A percentile compares a stretch with the other conserved stretches of the same genome.
These are phyloP conservation scores for Quercus rubra DNA, from an alignment of 306 rosid genomes.

Conservation along the genomic window DNA sequence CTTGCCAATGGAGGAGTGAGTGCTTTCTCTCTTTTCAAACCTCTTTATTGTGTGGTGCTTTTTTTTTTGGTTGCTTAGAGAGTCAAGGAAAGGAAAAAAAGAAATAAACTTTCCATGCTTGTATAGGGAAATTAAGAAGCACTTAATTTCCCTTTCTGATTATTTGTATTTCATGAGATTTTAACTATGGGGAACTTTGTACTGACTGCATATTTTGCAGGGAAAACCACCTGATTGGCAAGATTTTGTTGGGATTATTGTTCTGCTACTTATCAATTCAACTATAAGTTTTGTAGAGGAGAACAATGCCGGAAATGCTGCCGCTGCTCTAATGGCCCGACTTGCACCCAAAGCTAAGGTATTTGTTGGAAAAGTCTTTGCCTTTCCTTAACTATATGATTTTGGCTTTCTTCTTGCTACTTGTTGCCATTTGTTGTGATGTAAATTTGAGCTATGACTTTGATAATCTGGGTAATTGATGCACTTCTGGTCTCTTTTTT, in stretches of 20 bases:
- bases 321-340: constrained; percentile 83
- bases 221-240: constrained; percentile 88
- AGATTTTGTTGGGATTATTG: constrained; percentile 72
- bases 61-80: background rate
- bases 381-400: background rate
- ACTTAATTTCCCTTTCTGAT: background rate
- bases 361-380: background rate
- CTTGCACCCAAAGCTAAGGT: constrained; percentile 90
- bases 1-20: constrained; percentile 90
- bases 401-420: background rate
- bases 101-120: background rate
- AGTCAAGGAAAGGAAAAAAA: background rate
- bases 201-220: constrained; percentile 30
- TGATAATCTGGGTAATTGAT: background rate
- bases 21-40: background rate
- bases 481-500: background rate
- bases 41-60: background rate
- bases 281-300: constrained; percentile 86
- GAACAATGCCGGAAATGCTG: constrained; percentile 90
- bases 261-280: constrained; percentile 66
- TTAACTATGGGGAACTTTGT: background rate
- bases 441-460: background rate
- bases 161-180: background rate
- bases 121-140: background rate
- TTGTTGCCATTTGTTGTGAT: constrained; percentile 1